These are phyloP conservation scores for Xylariaceae sp. DNA, from an alignment of 2,329 filamentous ascomycete genomes.

Conservation along the genomic window DNA sequence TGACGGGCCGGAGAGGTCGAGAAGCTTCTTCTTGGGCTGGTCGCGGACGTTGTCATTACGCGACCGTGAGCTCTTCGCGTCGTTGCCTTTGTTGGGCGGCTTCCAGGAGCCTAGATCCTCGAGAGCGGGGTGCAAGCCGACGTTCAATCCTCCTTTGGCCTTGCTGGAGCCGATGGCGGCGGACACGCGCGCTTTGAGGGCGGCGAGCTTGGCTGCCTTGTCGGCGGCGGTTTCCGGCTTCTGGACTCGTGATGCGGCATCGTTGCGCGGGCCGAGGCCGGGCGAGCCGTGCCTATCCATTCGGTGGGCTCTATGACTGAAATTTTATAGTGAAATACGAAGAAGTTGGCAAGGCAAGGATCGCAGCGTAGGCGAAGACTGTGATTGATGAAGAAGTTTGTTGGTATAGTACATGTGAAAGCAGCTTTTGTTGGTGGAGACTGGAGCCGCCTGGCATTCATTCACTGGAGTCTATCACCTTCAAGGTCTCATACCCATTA, in stretches of 20 bases:
- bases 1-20: conserved; percentile 23
- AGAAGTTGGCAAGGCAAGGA: no score
- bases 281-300: conserved; percentile 52
- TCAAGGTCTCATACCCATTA: no score
- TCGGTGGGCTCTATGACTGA: no score
- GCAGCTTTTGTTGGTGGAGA: no score
- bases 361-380: no score
- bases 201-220: conserved; percentile 65
- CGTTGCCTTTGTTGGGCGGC: conserved; percentile 22
- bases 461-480: no score
- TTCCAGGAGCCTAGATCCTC: conserved; percentile 33
- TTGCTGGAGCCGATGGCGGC: conserved; percentile 59
- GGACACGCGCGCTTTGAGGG: conserved; percentile 74
- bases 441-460: no score
- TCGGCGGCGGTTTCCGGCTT: conserved; percentile 57
- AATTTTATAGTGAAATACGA: no score
- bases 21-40: conserved; percentile 30
- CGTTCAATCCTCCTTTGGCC: conserved; percentile 51
- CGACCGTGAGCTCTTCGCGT: conserved; percentile 31
- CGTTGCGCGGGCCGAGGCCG: conserved; percentile 53
- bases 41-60: conserved; percentile 11
- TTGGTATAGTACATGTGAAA: no score
- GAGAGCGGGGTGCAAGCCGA: conserved; percentile 67
- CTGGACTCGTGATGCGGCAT: conserved; percentile 49
- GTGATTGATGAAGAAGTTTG: no score